These are phyloP conservation scores for Colletotrichum melonis DNA, from an alignment of 2,329 filamentous ascomycete genomes.

Conservation along the genomic window DNA sequence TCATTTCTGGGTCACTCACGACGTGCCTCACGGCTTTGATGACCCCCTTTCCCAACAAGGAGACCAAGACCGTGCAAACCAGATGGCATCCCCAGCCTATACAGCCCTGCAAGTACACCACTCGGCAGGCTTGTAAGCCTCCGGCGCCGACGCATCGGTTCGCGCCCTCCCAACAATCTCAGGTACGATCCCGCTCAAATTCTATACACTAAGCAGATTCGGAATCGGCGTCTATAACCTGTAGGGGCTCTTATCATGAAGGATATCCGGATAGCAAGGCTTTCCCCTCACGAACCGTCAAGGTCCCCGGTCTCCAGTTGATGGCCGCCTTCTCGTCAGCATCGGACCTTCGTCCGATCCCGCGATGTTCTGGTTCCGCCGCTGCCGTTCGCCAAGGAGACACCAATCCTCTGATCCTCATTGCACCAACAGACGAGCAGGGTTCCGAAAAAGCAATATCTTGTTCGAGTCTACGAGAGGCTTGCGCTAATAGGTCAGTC, in stretches of 20 bases:
- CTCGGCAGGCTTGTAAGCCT: conserved; percentile 23
- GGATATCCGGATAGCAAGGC: not conserved
- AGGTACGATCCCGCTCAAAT: not conserved
- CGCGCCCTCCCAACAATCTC: conserved; percentile 30
- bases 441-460: conserved; percentile 4
- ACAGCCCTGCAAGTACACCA: conserved; percentile 11
- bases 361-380: not conserved
- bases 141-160: conserved; percentile 32
- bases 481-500: conserved; percentile 15
- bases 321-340: conserved; percentile 8
- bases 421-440: not conserved
- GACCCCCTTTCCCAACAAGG: conserved; percentile 26
- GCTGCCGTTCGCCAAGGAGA: conserved; percentile 2
- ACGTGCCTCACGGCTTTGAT: conserved; percentile 1
- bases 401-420: conserved; percentile 3
- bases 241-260: conserved; percentile 5
- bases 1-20: conserved; percentile 7
- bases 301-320: conserved; percentile 8
- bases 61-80: conserved; percentile 29
- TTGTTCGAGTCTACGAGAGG: not conserved
- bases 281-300: conserved; percentile 29
- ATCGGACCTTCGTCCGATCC: conserved; percentile 17
- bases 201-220: conserved; percentile 20
- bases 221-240: conserved; percentile 7
- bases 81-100: conserved; percentile 26